These are phyloP conservation scores for Polyplosphaeria fusca DNA, from an alignment of 495 filamentous ascomycete genomes.

Conservation along the genomic window DNA sequence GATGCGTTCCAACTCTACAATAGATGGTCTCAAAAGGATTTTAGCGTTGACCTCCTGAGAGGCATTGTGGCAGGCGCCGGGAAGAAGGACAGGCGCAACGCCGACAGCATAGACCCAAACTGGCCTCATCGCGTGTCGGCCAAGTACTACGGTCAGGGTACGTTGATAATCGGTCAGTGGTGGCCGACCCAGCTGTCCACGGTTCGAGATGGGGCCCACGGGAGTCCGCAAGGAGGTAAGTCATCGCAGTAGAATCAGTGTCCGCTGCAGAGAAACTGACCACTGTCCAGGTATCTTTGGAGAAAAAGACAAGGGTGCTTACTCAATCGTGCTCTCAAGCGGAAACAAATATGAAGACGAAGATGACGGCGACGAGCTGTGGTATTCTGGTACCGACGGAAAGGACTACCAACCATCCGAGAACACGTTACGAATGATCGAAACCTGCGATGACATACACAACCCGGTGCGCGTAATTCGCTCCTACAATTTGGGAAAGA, in stretches of 20 bases:
- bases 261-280: not conserved
- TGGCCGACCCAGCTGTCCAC: conserved; percentile 54
- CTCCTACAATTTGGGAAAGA: conserved; percentile 35
- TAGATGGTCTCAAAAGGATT: conserved; percentile 43
- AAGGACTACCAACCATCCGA: conserved; percentile 35
- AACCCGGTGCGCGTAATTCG: conserved; percentile 51
- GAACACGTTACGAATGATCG: conserved; percentile 44
- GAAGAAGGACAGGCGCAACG: conserved; percentile 11
- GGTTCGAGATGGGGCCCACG: conserved; percentile 57
- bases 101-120: conserved; percentile 33
- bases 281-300: conserved; percentile 46
- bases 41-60: conserved; percentile 48
- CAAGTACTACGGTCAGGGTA: conserved; percentile 46
- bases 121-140: conserved; percentile 31
- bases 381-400: conserved; percentile 52
- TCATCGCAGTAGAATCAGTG: too few species aligned
- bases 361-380: conserved; percentile 48
- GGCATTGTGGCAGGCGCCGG: conserved; percentile 44
- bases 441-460: conserved; percentile 23
- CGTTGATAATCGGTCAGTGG: conserved; percentile 55
- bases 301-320: conserved; percentile 38
- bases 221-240: conserved; percentile 43
- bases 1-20: conserved; percentile 44
- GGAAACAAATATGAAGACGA: conserved; percentile 46
- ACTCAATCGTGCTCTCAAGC: conserved; percentile 45